Evolutionary conservation across 805 yeast genomes (phyloP), one percentile per base, ranked within the genome.

Genomic region (Cyberlindnera xishuangbannaensis): DNA sequence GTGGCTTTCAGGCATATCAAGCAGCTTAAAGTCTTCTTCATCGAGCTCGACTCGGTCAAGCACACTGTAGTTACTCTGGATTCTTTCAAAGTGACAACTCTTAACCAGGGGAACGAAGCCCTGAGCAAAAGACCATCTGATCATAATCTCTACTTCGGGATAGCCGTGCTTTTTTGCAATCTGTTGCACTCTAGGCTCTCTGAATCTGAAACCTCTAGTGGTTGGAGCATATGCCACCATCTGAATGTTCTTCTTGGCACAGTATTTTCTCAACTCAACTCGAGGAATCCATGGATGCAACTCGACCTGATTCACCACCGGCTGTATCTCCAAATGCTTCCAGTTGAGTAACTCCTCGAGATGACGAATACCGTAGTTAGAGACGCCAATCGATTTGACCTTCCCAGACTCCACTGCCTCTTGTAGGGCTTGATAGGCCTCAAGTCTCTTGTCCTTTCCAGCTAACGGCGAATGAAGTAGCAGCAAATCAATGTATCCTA

Each of bases 201-300:
- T 54, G 28, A 78, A 54, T 47, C 76, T 73, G 28, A 54, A 51
- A 7, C 90, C 85, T 42, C 73, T 77, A 3, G 78, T 66, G 41
- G 84, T 62, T 21, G 95, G 94, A 20, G 84, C 75, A 59, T 83
- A 85, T 9, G 94, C 94, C 56, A 79, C 80, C 37, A 81, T 51
- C 21, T 64, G 51, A 38, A 79, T 76, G 40, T 65, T 72, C 40
- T 80, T 63, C 24, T 56, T 50, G 36, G 64, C 61, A 55, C 76
- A 65, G 56, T 53, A 78, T 18, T 71, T 67, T 25, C 67, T 49
- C 41, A 83, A 60, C 42, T 77, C 76, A 7, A 54, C 59, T 54
- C 83, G 87, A 25, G 84, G 83, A 45, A 78, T 58, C 50, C 76
- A 73, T 1, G 85, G 77, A 51, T 69, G 77, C 58, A 66, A 76